Base-by-base conservation (phyloP, 768 basidiomycete genomes). In the Tylopilus vinaceipallidus region DNA sequence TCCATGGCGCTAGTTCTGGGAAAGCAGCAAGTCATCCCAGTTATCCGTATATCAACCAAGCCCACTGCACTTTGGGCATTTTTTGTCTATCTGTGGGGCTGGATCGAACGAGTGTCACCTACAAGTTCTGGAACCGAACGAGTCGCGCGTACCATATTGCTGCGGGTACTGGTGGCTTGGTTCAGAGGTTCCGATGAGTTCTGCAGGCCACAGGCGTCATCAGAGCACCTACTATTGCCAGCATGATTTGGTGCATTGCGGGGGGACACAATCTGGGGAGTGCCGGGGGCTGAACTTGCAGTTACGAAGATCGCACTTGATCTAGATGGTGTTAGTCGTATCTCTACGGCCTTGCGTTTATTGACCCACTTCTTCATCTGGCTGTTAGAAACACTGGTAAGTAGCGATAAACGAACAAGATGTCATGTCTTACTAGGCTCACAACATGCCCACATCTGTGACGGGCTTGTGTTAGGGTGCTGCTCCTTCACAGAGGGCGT, bases 201-300 rank as follows among this genome's bases (percentile, higher is more conserved):
- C 11, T 13, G 32, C 34, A 17, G 34, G 29, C n/a, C 27, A 37
- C 27, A 19, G 42, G 32, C 2, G 26, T 9, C 6, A 42, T 24
- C 19, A 14, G 35, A 26, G 3, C 10, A 71, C 84, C 58, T 66
- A 86, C 84, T 86, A 85, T 66, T 86, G 84, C 82, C 84, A 85
- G 64, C 84, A 86, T 49, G 73, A 75, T 53, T 75, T 64, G 53
- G 67, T 73, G 60, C 84, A 86, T 37, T 65, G 55, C 30, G 81
- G 80, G 4, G 77, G 74, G 40, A 58, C 47, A 62, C 84, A 86
- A 32, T 68, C 61, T 35, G 42, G 60, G 32, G 83, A 72, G 62
- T 86, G 84, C 29, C 58, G 68, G 7, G 76, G 75, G 58, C 84
- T 86, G 59, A 86, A 85, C 69, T 77, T 83, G 71, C 84, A 86